These are phyloP conservation scores for Quercus lobata DNA, from an alignment of 331 rosid species.

Conservation along the genomic window DNA sequence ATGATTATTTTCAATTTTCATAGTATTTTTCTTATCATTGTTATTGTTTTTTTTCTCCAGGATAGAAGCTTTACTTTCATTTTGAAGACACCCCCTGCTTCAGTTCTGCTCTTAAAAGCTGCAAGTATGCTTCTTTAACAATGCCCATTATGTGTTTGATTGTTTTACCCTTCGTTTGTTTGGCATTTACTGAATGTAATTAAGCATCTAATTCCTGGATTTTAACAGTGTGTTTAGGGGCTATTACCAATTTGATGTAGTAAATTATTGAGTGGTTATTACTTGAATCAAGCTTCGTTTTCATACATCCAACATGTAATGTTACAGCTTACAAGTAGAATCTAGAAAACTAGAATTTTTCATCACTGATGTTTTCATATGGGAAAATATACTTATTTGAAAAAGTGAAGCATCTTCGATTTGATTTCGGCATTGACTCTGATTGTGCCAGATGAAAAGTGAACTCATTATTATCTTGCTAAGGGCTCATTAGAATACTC, in stretches of 20 bases:
- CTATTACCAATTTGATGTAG: neutral
- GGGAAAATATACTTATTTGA: neutral
- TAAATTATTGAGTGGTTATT: neutral
- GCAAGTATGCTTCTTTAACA: conserved; percentile 49
- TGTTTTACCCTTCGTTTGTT: neutral
- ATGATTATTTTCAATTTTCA: no score
- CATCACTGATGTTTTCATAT: no score
- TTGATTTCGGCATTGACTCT: neutral
- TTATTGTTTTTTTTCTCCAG: conserved; percentile 22
- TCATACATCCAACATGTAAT: neutral
- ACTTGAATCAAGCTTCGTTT: neutral
- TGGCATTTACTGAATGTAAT: neutral
- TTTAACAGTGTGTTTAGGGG: neutral
- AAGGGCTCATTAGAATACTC: neutral
- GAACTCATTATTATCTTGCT: neutral
- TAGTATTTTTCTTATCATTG: neutral
- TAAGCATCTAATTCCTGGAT: neutral
- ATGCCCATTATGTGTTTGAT: conserved; percentile 21
- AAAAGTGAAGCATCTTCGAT: neutral
- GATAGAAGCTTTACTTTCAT: conserved; percentile 95
- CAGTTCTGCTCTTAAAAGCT: conserved; percentile 89
- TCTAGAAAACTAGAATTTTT: neutral
- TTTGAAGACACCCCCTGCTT: conserved; percentile 95
- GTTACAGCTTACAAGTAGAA: neutral
- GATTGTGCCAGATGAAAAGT: neutral